phyloP scores from a whole-genome alignment of 305 asterid species.

The Salvia sclarea region DNA sequence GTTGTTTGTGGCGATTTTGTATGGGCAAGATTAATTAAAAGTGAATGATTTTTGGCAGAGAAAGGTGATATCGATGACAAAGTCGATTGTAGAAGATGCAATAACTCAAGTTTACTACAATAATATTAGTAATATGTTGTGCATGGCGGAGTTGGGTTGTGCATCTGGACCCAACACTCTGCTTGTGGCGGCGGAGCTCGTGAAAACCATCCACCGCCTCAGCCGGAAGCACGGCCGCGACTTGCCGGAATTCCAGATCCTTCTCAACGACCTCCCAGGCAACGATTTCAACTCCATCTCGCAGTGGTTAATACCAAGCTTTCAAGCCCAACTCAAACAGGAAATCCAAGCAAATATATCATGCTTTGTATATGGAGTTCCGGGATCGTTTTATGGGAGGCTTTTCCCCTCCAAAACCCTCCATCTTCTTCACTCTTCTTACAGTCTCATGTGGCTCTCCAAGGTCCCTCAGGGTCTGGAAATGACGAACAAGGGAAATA shows the following conservation, averaged over 20 bases:
- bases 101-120: constrained; percentile 29
- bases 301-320: constrained; percentile 31
- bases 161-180: constrained; percentile 57
- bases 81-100: constrained; percentile 40
- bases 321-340: constrained; percentile 2
- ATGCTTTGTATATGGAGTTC: constrained; percentile 43
- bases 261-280: constrained; percentile 37
- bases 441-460: constrained; percentile 64
- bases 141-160: constrained; percentile 61
- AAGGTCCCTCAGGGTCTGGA: constrained; percentile 55
- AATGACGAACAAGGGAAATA: constrained; percentile 40
- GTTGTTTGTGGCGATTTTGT: too few relatives aligned
- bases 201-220: constrained; percentile 18
- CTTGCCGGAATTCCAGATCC: constrained; percentile 30
- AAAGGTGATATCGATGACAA: constrained; percentile 44
- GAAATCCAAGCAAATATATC: constrained; percentile 10
- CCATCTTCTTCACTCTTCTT: constrained; percentile 56
- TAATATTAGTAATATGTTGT: too few relatives aligned
- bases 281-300: constrained; percentile 39
- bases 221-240: too few relatives aligned
- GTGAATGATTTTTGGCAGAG: too few relatives aligned
- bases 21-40: too few relatives aligned
- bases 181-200: constrained; percentile 30
- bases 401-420: constrained; percentile 42
- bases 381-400: constrained; percentile 51